phyloP scores from a whole-genome alignment of 441 rosid species.

The Syzygium syzygioides region DNA sequence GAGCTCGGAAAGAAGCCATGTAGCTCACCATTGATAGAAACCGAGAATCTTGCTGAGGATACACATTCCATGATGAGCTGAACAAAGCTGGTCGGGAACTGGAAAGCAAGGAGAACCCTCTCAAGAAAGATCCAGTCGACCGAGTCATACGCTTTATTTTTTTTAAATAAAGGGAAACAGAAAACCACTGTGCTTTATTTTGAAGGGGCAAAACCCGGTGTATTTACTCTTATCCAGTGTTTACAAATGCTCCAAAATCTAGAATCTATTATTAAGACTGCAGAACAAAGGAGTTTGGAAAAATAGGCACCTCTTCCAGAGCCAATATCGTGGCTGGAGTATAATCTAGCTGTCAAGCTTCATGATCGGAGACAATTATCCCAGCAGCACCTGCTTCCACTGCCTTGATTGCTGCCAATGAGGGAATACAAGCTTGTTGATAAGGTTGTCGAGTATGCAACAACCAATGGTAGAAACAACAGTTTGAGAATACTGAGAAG shows the following conservation, averaged over 20 bases:
- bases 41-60: no score
- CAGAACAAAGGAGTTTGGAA: no score
- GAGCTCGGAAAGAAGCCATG: no score
- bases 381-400: conserved; percentile 29
- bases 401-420: conserved; percentile 27
- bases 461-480: background rate
- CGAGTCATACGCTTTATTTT: no score
- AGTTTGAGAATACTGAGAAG: background rate
- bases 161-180: background rate
- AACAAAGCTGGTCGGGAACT: no score
- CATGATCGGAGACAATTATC: conserved; percentile 37
- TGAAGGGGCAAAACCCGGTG: background rate
- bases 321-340: no score
- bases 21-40: no score
- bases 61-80: no score
- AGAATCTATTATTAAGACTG: background rate
- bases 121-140: no score
- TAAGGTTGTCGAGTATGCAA: background rate
- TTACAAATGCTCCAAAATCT: background rate
- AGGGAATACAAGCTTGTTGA: background rate
- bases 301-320: no score
- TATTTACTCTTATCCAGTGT: background rate
- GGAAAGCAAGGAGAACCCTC: no score
- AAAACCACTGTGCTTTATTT: background rate
- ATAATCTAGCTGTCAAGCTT: no score